Evolutionary conservation across 805 yeast species (phyloP), one percentile per base, ranked within the genome.

Genomic region (Dipodascus geniculatus): DNA sequence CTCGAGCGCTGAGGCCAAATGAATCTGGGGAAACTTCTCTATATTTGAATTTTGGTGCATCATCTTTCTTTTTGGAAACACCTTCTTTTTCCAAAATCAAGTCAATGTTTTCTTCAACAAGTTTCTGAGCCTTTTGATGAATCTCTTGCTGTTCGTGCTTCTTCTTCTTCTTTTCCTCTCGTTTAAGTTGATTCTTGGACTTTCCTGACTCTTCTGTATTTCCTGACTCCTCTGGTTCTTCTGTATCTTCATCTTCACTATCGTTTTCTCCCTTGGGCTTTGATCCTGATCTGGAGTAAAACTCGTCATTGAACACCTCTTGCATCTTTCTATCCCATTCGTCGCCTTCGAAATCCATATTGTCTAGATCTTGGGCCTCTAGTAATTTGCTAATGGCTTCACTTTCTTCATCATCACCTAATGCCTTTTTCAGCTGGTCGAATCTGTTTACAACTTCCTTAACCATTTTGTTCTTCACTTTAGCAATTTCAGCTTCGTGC

Each of bases 21-120:
- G 89, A 72, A 63, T 93, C 98, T 6, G 99, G 97, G 0, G 96
- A 89, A 2, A 93, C 98, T 61, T 89, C 96, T 62, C 97, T 79
- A 66, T 93, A 93, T 61, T 81, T 82, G 76, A 93, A 91, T 53
- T 74, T 77, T 42, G 80, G 61, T 3, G 67, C 75, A 16, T 76
- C 76, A 1, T 73, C 74, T 2, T 67, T 75, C 3, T 67, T 75
- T 48, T 68, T 68, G 6, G 73, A 54, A 16, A 57, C 52, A 2
- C 63, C 52, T 19, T 54, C 55, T 20, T 56, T 61, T 14, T 61
- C 57, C 23, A 82, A 63, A 38, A 88, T 72, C 42, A 79, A 78
- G 20, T 80, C 68, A 31, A 83, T 77, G 60, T 87, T 86, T 33
- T 83, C 74, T 52, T 86, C 89, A n/a, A 91, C 86, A 22, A 89